A percentile compares a stretch with the other conserved stretches of the same genome.
Conservation (phyloP, 176 grass and related monocot genomes). For the Oryza punctata region DNA sequence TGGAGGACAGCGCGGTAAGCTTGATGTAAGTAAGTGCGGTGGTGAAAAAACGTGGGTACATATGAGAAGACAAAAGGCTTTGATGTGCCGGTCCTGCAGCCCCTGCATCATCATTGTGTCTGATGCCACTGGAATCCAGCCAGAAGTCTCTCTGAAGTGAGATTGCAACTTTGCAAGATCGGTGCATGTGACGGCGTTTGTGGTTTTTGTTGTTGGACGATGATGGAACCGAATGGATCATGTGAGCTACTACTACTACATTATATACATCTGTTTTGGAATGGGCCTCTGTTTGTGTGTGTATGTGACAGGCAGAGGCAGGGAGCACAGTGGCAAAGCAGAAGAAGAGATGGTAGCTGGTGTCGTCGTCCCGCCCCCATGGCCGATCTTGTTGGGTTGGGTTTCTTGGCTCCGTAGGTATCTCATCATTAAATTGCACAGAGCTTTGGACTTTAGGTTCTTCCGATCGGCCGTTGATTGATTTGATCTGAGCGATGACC, state of each 20-base stretch:
- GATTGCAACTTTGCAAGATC: neutral
- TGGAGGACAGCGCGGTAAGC: neutral
- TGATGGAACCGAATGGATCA: neutral
- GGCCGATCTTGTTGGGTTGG: neutral
- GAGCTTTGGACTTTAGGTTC: neutral
- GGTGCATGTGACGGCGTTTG: neutral
- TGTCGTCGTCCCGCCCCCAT: neutral
- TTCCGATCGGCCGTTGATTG: neutral
- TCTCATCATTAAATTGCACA: constrained; percentile 40
- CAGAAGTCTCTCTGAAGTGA: neutral
- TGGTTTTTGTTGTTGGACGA: neutral
- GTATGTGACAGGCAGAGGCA: neutral
- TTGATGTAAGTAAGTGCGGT: neutral
- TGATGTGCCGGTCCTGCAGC: neutral
- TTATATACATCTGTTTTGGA: neutral
- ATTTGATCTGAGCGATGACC: constrained; percentile 13
- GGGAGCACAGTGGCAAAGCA: neutral
- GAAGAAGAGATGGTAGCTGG: neutral
- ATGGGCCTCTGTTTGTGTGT: neutral
- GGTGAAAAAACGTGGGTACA: neutral
- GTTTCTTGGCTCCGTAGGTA: constrained; percentile 36
- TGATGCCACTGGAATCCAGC: neutral
- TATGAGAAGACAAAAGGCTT: constrained; percentile 29
- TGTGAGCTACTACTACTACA: neutral
- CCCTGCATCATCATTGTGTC: constrained; percentile 5